phyloP scores from a whole-genome alignment of 1,139 yeast species.

The Pichia terricola region DNA sequence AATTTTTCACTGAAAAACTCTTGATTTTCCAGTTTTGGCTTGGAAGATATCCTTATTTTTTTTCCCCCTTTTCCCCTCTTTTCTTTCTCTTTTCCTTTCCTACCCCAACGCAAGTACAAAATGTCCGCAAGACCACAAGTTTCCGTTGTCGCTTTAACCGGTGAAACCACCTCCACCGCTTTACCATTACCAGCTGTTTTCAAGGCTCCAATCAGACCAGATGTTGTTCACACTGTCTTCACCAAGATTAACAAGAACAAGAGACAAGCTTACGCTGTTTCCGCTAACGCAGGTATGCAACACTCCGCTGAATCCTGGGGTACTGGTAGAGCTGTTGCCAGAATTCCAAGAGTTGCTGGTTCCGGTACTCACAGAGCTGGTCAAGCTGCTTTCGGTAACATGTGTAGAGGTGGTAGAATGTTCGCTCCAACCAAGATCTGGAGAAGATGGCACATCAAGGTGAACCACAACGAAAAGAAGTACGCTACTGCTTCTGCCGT shows the following conservation, averaged over 20 bases:
- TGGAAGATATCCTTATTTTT: neutral
- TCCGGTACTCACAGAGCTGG: slow-evolving; percentile 99
- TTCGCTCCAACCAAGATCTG: slow-evolving; percentile 99
- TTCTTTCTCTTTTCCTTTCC: slow-evolving; percentile 1
- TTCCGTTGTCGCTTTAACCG: slow-evolving; percentile 76
- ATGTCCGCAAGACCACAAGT: slow-evolving; percentile 92
- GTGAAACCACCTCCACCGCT: slow-evolving; percentile 77
- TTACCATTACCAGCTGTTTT: slow-evolving; percentile 97
- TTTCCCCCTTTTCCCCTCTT: neutral
- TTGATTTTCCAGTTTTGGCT: neutral
- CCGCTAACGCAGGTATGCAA: slow-evolving; percentile 99
- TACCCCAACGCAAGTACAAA: slow-evolving; percentile 11
- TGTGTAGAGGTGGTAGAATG: slow-evolving; percentile 99
- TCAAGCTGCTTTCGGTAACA: slow-evolving; percentile 99
- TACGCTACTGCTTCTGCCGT: slow-evolving; percentile 99
- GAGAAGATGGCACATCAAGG: slow-evolving; percentile 99
- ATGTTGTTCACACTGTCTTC: slow-evolving; percentile 97
- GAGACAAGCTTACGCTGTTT: slow-evolving; percentile 99
- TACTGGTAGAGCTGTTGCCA: slow-evolving; percentile 99
- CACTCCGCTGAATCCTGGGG: slow-evolving; percentile 99
- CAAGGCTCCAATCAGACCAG: slow-evolving; percentile 99
- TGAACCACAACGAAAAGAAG: slow-evolving; percentile 99
- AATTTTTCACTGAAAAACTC: neutral
- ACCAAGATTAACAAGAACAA: slow-evolving; percentile 99
- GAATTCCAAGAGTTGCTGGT: slow-evolving; percentile 99